Base-by-base conservation (phyloP, 805 yeast genomes). In the Kazachstania bromeliacearum region DNA sequence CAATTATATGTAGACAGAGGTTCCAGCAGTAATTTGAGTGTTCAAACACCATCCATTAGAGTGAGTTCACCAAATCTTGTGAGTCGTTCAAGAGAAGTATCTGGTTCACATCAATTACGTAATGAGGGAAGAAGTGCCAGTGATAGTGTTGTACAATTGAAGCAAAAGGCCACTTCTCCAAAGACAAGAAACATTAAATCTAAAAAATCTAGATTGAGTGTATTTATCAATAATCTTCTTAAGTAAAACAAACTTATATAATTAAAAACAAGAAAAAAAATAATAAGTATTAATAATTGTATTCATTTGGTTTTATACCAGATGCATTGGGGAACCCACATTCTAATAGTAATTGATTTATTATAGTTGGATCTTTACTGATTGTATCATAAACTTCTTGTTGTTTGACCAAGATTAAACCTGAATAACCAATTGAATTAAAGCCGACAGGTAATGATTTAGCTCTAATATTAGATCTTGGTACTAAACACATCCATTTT, bases 401-500 rank as follows among this genome's bases (percentile, higher is more conserved):
- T 50, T 77, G 68, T 56, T 83, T 87, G 35, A 88, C 88, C 39
- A 82, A 67, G 35, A 87, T 54, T 43, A 89, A 59, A 0, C 96
- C 96, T 43, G 82, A 64, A 40, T 72, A 74, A 0, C 94, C 96
- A 31, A 85, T 71, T 0, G 95, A 68, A 53, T 89, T 89, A 47
- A 87, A 70, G 39, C 89, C 82, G 4, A 55, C 36, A 21, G 78
- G 58, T 31, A 63, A 39, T 7, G 64, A 66, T 29, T 33, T 67
- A 48, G 67, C 78, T 35, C 61, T 64, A 2, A 79, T 78, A 13
- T 52, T 50, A 2, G 78, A 63, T 49, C 96, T 71, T n/a, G 97
- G 97, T 12, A 85, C 78, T 15, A 82, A 57, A 73, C 85, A 73
- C 62, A 89, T 72, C 83, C 89, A 89, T 35, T 75, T 71, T 33